phyloP scores from a whole-genome alignment of 1,284 basidiomycete species.

The Rhizoctonia solani region DNA sequence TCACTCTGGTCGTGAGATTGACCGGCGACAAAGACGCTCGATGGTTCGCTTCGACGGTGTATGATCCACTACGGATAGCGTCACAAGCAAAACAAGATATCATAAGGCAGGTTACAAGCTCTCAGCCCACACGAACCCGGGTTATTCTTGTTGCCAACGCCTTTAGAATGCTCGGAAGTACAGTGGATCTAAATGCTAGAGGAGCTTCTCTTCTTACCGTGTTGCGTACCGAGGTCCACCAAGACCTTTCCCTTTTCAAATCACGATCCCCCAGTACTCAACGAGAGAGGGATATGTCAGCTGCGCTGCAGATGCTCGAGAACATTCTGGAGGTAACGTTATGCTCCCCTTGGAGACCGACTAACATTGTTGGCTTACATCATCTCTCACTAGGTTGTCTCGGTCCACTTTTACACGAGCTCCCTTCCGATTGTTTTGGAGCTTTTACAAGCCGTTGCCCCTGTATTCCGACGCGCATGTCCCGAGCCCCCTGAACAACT shows the following conservation, averaged over 20 bases:
- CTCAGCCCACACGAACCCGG: background rate
- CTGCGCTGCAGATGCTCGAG: background rate
- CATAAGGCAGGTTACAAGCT: background rate
- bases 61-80: slow-evolving; percentile 1
- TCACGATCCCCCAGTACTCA: background rate
- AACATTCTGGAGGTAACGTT: background rate
- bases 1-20: background rate
- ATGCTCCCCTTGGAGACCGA: background rate
- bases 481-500: slow-evolving; percentile 1
- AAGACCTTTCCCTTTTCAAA: background rate
- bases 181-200: background rate
- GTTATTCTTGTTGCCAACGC: background rate
- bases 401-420: background rate
- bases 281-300: background rate
- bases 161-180: background rate
- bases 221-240: background rate
- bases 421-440: background rate
- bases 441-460: background rate
- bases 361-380: background rate
- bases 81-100: background rate
- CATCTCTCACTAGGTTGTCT: background rate
- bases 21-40: background rate
- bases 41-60: background rate
- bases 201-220: background rate
- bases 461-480: too few species aligned